Conservation (phyloP, 108 stramenopile genomes). For the Nitzschia inconspicua region DNA sequence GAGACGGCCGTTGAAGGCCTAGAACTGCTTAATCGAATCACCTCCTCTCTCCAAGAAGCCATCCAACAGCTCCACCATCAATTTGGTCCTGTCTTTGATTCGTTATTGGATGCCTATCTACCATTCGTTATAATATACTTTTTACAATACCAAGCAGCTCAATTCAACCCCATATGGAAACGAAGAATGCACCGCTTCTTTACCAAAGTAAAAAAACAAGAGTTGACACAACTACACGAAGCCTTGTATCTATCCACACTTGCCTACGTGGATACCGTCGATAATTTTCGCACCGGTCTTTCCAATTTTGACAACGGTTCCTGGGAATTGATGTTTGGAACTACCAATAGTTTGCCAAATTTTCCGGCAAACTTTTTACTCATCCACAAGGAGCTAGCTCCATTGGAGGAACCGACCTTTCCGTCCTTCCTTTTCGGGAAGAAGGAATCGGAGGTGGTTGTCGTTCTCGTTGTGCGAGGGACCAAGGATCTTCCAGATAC, state of each 20-base stretch:
- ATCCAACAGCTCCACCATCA: constrained; percentile 9
- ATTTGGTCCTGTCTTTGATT: constrained; percentile 14
- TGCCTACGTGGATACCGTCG: constrained; percentile 64
- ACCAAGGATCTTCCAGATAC: constrained; percentile 73
- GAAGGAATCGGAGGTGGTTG: constrained; percentile 44
- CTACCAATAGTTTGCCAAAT: constrained; percentile 55
- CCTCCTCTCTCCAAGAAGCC: constrained; percentile 5
- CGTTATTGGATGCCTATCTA: constrained; percentile 15
- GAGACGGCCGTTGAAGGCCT: background rate
- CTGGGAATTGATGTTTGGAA: constrained; percentile 53
- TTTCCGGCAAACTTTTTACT: constrained; percentile 50
- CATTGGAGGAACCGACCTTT: background rate
- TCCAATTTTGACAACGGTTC: constrained; percentile 18
- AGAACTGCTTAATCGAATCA: constrained; percentile 4
- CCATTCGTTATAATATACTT: constrained; percentile 49
- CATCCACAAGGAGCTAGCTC: constrained; percentile 26
- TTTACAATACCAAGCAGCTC: constrained; percentile 55
- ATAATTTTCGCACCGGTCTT: constrained; percentile 56
- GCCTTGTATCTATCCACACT: constrained; percentile 67
- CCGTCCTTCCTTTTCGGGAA: constrained; percentile 18
- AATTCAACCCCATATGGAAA: constrained; percentile 77
- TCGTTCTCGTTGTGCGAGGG: constrained; percentile 72
- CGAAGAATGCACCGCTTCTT: constrained; percentile 67
- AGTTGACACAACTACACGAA: constrained; percentile 60
- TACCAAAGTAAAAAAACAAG: constrained; percentile 30